These are phyloP conservation scores for Scytalidium lignicola DNA, from an alignment of 2,329 filamentous ascomycete species.

Conservation along the genomic window DNA sequence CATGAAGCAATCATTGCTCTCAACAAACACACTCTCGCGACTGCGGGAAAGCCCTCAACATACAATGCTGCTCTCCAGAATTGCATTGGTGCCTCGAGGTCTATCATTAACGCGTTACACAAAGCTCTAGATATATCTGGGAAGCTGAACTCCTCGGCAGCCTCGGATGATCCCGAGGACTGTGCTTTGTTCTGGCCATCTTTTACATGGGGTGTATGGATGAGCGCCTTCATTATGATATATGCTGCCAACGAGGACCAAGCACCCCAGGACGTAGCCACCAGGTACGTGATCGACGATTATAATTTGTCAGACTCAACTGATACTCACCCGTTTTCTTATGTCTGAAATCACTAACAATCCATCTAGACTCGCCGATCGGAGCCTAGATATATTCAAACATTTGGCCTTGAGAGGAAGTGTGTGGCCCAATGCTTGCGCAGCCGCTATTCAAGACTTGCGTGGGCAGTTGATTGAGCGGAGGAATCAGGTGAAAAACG, in stretches of 20 bases:
- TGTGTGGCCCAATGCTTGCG: slow-evolving; percentile 34
- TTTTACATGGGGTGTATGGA: slow-evolving; percentile 43
- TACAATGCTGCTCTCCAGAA: slow-evolving; percentile 39
- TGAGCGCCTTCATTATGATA: slow-evolving; percentile 40
- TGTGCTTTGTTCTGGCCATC: slow-evolving; percentile 37
- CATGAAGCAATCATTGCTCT: slow-evolving; percentile 42
- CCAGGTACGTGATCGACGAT: slow-evolving; percentile 25
- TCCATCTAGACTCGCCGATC: slow-evolving; percentile 17
- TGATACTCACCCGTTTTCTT: neutral
- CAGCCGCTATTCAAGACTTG: slow-evolving; percentile 31
- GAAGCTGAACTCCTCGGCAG: neutral
- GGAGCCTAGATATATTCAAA: slow-evolving; percentile 26
- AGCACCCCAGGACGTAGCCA: slow-evolving; percentile 25
- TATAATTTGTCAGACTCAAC: slow-evolving; percentile 3
- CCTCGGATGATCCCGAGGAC: slow-evolving; percentile 11
- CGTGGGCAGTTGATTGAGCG: slow-evolving; percentile 8
- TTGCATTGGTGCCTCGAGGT: slow-evolving; percentile 39
- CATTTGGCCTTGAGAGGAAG: slow-evolving; percentile 29
- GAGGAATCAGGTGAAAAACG: neutral
- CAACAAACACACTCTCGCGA: slow-evolving; percentile 38
- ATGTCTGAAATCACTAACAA: neutral
- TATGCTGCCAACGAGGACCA: slow-evolving; percentile 38
- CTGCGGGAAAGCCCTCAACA: slow-evolving; percentile 31
- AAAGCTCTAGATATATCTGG: slow-evolving; percentile 11
- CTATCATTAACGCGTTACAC: slow-evolving; percentile 33